Evolutionary conservation across 1,284 basidiomycete genomes (phyloP), one percentile per base, ranked within the genome.

Genomic region (Cerioporus squamosus): DNA sequence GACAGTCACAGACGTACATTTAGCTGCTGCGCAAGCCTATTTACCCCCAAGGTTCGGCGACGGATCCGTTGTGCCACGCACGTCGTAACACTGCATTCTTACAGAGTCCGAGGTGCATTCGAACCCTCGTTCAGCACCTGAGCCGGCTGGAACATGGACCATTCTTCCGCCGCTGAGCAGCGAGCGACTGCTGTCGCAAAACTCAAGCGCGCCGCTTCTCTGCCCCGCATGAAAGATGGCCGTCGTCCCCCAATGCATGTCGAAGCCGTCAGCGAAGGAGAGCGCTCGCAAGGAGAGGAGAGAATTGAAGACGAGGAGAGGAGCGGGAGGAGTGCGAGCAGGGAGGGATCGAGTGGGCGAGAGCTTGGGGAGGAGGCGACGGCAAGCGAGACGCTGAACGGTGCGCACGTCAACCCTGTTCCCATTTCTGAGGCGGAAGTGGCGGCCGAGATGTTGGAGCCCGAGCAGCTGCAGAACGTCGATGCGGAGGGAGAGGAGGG

Each of bases 161-260:
- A 63, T 43, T 70, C 80, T 45, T 75, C 82, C 55, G 79, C 83
- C 79, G 83, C 88, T 53, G 84, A 88, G 68, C 84, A 89, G 68
- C 84, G 94, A 59, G 91, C 92, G 68, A 85, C 86, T 58, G 91
- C 93, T n/a, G 88, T 95, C 59, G 92, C 92, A 54, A 93, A 88
- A 77, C 84, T 96, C 64, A 94, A 92, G 75, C 86, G 94, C 66
- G 93, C 94, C 39, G 92, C 93, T 48, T 95, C 93, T 20, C 76
- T 95, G 26, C 94, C 94, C 38, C 84, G 94, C 55, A 91, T 91
- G 83, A 92, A 93, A 71, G 90, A 94, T 72, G 93, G 93, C 2
- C 78, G 93, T 50, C 81, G 94, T 47, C 91, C 91, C 1, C 88
- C 89, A 45, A 91, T 93, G 89, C 90, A 90, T 66, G 81, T 83